Evolutionary conservation across 2,329 filamentous ascomycete species (phyloP), one percentile per base, ranked within the genome.

Genomic region (Pseudogymnoascus sp.): DNA sequence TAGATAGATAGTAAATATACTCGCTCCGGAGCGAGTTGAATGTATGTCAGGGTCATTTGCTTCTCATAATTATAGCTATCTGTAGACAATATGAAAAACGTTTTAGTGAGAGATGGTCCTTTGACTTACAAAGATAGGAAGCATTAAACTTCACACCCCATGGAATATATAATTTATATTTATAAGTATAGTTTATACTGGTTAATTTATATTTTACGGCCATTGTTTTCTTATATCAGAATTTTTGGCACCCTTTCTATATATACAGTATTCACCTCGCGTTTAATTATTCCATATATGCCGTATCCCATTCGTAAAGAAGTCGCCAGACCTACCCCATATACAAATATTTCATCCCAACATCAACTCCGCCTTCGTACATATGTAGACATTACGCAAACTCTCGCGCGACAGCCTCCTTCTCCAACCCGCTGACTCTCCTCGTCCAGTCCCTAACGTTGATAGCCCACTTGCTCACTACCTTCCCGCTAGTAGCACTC

Each of bases 1-100:
- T 57, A 57, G 50, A 57, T 57, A 57, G 50, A 57, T 57, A 57
- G n/a, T 57, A 35, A 19, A 57, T 57, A 57, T 33, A 21, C 50
- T 33, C 50, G 50, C 50, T 57, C 10, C 28, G 3, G 28, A 35
- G 50, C 17, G 50, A 35, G 9, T 57, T 33, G 11, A 57, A 57
- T 57, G 26, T 57, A 57, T 33, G 11, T 8, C 17, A 21, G 21
- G 11, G 11, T 2, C 9, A 7, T 53, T 13, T 31, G n/a, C 17
- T 57, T 21, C 8, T 33, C 28, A 21, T 19, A n/a, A 57, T 57
- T 28, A 2, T 21, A 33, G 17, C 26, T 31, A 5, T 21, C n/a
- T 4, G 15, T 11, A 17, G 23, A 23, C 23, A 17, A 3, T 17
- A n/a, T 17, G 6, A n/a, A 7, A 6, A 10, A n/a, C 6, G 13